Percentiles rank a stretch among this genome's conserved stretches.
phyloP scores from a whole-genome alignment of 768 basidiomycete species.

The Dentipellis fragilis region DNA sequence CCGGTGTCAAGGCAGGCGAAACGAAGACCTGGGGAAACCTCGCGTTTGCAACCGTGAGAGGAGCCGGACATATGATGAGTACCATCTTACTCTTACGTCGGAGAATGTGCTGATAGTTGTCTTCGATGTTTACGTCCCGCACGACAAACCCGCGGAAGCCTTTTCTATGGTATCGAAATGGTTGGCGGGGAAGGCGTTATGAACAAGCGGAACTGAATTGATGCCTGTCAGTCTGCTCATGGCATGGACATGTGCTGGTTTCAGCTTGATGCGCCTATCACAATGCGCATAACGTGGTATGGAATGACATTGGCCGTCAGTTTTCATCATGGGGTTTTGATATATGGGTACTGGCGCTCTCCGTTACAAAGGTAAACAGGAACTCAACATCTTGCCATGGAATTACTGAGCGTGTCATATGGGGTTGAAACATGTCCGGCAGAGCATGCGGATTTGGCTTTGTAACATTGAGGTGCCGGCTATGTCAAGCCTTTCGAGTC shows the following conservation, averaged over 20 bases:
- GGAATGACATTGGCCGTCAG: too few relatives aligned
- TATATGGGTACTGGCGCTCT: too few relatives aligned
- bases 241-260: neutral
- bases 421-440: too few relatives aligned
- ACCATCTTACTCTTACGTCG: neutral
- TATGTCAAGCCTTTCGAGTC: too few relatives aligned
- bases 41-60: slow-evolving; percentile 54
- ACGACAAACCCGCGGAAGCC: slow-evolving; percentile 59
- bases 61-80: slow-evolving; percentile 57
- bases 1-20: slow-evolving; percentile 40
- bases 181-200: slow-evolving; percentile 36
- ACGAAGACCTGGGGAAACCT: slow-evolving; percentile 46
- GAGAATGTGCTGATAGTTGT: slow-evolving; percentile 5
- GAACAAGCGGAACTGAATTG: slow-evolving; percentile 6
- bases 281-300: too few relatives aligned
- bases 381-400: too few relatives aligned
- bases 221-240: slow-evolving; percentile 7
- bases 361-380: too few relatives aligned
- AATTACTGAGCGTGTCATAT: too few relatives aligned
- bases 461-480: too few relatives aligned
- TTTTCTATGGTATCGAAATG: slow-evolving; percentile 56
- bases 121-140: slow-evolving; percentile 40
- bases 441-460: too few relatives aligned
- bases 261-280: too few relatives aligned
- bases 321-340: too few relatives aligned